Evolutionary conservation across 164 flowering plant species (phyloP), one percentile per base, ranked within the genome.

Genomic region (Pachysandra terminalis): DNA sequence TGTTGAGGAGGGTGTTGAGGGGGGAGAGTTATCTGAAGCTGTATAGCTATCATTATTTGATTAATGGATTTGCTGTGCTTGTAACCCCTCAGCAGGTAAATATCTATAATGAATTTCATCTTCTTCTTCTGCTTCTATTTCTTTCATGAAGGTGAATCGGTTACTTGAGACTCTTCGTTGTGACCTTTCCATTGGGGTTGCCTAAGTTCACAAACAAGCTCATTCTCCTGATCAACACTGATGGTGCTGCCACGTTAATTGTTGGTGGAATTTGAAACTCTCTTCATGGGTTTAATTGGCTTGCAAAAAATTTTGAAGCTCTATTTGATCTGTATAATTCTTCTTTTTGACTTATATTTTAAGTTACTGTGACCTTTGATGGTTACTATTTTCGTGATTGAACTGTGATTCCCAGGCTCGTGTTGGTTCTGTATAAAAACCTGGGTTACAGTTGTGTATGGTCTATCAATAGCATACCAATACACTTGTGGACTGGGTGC

Each of bases 61-160:
- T 95, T 64, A 95, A 95, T 77, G 99, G 99, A 54, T 95, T 95
- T 81, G 89, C 97, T 49, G 94, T 88, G 70, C 85, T 90, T 73
- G 86, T 92, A 65, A 89, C 90, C 16, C 85, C 92, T 56, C 81
- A 76, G 70, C 99, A 95, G 99, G 99, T n/a, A n/a, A n/a, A n/a
- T 95, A 78, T 63, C 24, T 65, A 41, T 51, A 54, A 32, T 32
- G 3, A 7, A 19, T 24, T 6, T 26, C 3, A 10, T 16, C 21
- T 19, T 64, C 52, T 23, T 53, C n/a, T 35, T 16, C 28, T 58
- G 2, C 55, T 32, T 8, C 21, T 51, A 22, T 59, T 27, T 28
- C 19, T 21, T 10, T n/a, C 66, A 40, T n/a, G 32, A 25, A 0
- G 5, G 59, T 32, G 37, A 32, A 32, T 32, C 37, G 7, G 37